Evolutionary conservation across 202 grass and related monocot species (phyloP).

Genomic region (Panicum virgatum): DNA sequence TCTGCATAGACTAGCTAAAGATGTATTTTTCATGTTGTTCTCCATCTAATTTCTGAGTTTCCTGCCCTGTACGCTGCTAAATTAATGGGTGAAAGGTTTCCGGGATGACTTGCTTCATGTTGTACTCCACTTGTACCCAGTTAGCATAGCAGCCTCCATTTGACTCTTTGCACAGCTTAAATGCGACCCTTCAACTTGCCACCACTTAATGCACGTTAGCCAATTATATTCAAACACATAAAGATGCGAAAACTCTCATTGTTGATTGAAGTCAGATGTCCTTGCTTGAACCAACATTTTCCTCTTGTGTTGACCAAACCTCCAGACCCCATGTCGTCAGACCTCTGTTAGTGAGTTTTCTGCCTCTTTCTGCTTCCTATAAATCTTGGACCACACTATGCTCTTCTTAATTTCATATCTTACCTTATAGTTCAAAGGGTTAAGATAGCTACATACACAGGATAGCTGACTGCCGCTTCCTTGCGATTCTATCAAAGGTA

Average conservation of each 20-base stretch:
- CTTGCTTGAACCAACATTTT: background rate
- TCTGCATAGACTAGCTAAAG: no score
- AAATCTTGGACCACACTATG: background rate
- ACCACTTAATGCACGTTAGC: background rate
- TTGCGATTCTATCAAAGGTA: background rate
- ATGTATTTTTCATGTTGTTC: no score
- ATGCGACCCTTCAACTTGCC: background rate
- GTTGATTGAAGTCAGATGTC: background rate
- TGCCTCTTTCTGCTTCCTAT: background rate
- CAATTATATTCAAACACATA: background rate
- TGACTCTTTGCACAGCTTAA: background rate
- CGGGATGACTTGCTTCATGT: no score
- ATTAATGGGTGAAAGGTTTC: no score
- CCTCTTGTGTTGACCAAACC: background rate
- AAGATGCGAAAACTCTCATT: background rate
- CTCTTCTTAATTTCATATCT: background rate
- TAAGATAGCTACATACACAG: background rate
- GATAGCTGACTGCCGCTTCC: background rate
- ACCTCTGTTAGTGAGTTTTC: background rate
- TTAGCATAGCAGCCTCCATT: background rate
- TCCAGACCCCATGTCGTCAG: background rate
- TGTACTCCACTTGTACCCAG: background rate
- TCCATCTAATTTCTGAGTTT: no score
- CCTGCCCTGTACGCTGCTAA: no score
- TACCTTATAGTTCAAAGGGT: background rate